A percentile compares a stretch with the other conserved stretches of the same genome.
Conservation (phyloP, 1,284 basidiomycete genomes). For the Athelia psychrophila region DNA sequence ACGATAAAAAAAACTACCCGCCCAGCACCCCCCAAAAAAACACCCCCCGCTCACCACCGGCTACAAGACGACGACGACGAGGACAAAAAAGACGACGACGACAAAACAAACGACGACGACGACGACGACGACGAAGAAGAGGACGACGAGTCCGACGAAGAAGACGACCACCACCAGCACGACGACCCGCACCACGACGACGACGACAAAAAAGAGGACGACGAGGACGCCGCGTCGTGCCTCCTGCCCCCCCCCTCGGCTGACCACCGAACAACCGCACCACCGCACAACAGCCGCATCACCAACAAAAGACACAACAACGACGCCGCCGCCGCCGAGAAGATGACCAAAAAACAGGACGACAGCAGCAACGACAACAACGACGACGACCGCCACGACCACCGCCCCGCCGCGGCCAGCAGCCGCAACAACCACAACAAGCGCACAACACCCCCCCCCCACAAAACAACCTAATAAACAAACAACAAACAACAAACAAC, state of each 20-base stretch:
- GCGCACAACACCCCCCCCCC: too few species aligned
- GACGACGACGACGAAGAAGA: neutral
- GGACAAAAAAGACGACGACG: too few species aligned
- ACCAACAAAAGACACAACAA: constrained; percentile 53
- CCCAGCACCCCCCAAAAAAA: too few species aligned
- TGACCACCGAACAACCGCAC: neutral
- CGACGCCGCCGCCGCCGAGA: constrained; percentile 39
- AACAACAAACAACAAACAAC: too few species aligned
- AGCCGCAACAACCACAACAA: constrained; percentile 55
- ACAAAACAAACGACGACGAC: too few species aligned
- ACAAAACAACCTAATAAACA: too few species aligned
- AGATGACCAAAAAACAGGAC: constrained; percentile 65
- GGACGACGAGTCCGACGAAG: constrained; percentile 1
- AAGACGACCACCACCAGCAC: neutral
- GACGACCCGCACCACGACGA: constrained; percentile 9
- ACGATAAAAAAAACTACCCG: too few species aligned
- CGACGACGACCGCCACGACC: constrained; percentile 64
- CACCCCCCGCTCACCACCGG: too few species aligned
- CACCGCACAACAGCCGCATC: constrained; percentile 51
- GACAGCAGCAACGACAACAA: constrained; percentile 63
- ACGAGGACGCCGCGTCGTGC: constrained; percentile 38
- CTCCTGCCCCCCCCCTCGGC: too few species aligned
- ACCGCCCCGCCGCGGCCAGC: constrained; percentile 67
- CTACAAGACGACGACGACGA: too few species aligned
- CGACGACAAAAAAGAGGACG: constrained; percentile 41